Evolutionary conservation across 768 basidiomycete species (phyloP), one percentile per base, ranked within the genome.

Genomic region (Termitomyces sp.): DNA sequence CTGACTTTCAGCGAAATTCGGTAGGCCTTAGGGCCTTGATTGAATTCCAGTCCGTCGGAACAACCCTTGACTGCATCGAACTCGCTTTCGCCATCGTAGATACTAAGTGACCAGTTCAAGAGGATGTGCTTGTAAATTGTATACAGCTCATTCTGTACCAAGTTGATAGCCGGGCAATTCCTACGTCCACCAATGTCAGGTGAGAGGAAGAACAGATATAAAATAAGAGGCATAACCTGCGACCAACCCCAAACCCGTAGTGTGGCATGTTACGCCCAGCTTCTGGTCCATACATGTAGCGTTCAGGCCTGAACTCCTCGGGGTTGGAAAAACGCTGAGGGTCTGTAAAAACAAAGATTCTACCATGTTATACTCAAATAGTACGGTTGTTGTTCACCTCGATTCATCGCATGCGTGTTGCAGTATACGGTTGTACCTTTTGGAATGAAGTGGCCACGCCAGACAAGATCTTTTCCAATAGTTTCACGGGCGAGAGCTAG

Each of bases 401-500:
- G 13, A n/a, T 63, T 61, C 50, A 63, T 63, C 3, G 62, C 60
- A 51, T 63, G 57, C 9, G 60, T 59, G 28, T 63, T 63, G 50
- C 50, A 55, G 22, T 59, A 63, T 13, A 63, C 62, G 14, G 57
- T 61, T 20, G 60, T 63, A 4, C 62, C 60, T 24, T 60, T 52
- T 1, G 60, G 62, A 41, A 63, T 63, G 40, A 51, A 63, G 38
- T 56, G 60, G 3, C 60, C 60, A 2, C 60, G 46, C 62, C 62
- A 63, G 7, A 63, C 54, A 26, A 60, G 48, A 38, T 63, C 62
- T 30, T 54, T 63, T 26, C 59, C 59, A 7, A 63, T 63, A 1
- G 62, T 63, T 35, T 63, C 62, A 1, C 62, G 56, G 1, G 59
- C 57, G 10, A 63, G 53, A 11, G 56, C 60, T 10, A 63, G 56